A percentile compares a stretch with the other conserved stretches of the same genome.
phyloP scores from a whole-genome alignment of 495 filamentous ascomycete genomes.

The Penicillium parvum region DNA sequence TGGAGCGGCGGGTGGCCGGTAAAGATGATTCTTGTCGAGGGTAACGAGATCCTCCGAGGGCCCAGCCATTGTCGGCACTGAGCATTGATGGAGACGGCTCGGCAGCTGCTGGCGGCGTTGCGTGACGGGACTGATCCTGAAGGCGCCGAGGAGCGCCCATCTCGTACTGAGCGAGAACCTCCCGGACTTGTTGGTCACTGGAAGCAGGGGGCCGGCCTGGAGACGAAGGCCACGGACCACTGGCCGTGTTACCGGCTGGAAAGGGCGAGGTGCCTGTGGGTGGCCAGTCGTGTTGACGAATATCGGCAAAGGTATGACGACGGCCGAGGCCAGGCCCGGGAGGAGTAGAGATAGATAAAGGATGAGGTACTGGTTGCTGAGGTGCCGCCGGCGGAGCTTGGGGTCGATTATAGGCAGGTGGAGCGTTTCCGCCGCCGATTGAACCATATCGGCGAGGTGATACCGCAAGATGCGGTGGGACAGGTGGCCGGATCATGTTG shows the following conservation, averaged over 20 bases:
- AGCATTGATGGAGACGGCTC: conserved; percentile 45
- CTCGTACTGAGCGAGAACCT: conserved; percentile 79
- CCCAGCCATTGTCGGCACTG: conserved; percentile 56
- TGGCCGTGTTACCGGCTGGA: conserved; percentile 21
- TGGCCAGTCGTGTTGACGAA: conserved; percentile 85
- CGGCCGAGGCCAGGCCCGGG: conserved; percentile 68
- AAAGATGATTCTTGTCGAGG: conserved; percentile 43
- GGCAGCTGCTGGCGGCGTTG: conserved; percentile 59
- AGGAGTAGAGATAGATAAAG: conserved; percentile 72
- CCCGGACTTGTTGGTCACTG: conserved; percentile 76
- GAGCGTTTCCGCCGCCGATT: conserved; percentile 69
- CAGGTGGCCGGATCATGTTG: conserved; percentile 56
- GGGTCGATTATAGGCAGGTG: conserved; percentile 59
- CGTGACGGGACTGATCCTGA: conserved; percentile 60
- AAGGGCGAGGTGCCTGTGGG: conserved; percentile 65
- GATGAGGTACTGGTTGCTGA: conserved; percentile 64
- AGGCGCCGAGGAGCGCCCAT: conserved; percentile 57
- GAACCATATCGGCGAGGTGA: conserved; percentile 82
- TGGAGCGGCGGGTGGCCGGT: conserved; percentile 65
- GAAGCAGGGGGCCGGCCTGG: conserved; percentile 62
- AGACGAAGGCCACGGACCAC: conserved; percentile 79
- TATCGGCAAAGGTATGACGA: conserved; percentile 93
- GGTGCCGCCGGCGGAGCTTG: conserved; percentile 66
- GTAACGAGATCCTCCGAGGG: conserved; percentile 45
- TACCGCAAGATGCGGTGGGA: conserved; percentile 71